Base-by-base conservation (phyloP, 2,329 filamentous ascomycete species). In the Colletotrichum limetticola region DNA sequence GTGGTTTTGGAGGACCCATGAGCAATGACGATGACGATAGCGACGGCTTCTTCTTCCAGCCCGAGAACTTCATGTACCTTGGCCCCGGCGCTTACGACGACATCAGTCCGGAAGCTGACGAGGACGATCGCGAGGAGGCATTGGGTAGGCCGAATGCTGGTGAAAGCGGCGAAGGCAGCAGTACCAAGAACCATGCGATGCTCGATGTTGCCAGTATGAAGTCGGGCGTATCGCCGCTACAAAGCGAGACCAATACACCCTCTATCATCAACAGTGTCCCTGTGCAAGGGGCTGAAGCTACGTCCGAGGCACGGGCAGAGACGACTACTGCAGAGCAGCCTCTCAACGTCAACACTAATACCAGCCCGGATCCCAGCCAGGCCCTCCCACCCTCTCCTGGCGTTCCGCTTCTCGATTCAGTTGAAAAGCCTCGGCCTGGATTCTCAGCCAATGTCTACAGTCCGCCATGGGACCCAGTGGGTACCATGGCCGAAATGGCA, bases 51-150 rank as follows among this genome's bases (percentile, higher is more conserved):
- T 86, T 87, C 69, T 89, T 88, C 72, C 86, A 88, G 72, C 86
- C 86, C 3, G 87, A 88, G 74, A 85, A 82, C 73, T 87, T 89
- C 74, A 88, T 88, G 83, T 89, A 85, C 74, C 82, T 89, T 19
- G 87, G 87, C 0, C 85, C 87, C 0, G 86, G 84, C 1, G 78
- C 80, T 2, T 85, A 86, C 75, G 83, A 77, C 30, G 86, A 88
- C 64, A 79, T 86, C n/a, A 87, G 83, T 57, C 84, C 86, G 0
- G 64, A 85, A 32, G 80, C 75, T 0, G 83, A 84, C 30, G 83
- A 85, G 61, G 84, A 86, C 37, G 82, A 82, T 4, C 75, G 71
- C 19, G 75, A 66, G 28, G 56, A 56, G 19, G 49, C 19, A 24
- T 57, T 24, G 7, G 64, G 28, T 35, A 63, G 46, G 42, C 16